Percentiles rank a stretch among this genome's conserved stretches.
These are phyloP conservation scores for Penicillium atrosanguineum DNA, from an alignment of 495 filamentous ascomycete genomes.

Conservation along the genomic window DNA sequence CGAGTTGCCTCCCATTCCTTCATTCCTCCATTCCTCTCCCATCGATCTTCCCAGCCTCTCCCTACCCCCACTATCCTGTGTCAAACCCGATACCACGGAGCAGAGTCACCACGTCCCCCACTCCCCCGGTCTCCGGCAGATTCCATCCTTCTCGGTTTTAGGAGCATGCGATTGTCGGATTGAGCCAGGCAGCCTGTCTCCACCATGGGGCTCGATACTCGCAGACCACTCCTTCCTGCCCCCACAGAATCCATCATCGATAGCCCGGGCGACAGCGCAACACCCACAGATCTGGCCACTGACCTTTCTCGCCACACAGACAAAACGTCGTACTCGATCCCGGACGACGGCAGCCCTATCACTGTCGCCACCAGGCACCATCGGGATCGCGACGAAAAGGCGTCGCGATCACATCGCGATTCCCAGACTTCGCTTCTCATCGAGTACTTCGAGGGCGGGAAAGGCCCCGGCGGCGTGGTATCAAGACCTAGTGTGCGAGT, in stretches of 20 bases:
- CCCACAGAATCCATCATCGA: constrained; percentile 76
- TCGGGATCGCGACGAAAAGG: constrained; percentile 51
- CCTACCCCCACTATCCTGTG: constrained; percentile 20
- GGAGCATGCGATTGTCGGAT: constrained; percentile 37
- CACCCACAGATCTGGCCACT: constrained; percentile 72
- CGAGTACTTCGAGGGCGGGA: constrained; percentile 94
- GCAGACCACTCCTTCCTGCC: constrained; percentile 68
- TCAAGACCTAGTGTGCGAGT: constrained; percentile 90
- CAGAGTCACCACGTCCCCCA: constrained; percentile 8
- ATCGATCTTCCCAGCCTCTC: constrained; percentile 4
- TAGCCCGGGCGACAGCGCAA: constrained; percentile 55
- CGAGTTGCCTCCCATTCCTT: constrained; percentile 9
- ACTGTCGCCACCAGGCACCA: constrained; percentile 73
- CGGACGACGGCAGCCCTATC: constrained; percentile 91
- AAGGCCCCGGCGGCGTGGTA: constrained; percentile 54
- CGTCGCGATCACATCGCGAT: constrained; percentile 50
- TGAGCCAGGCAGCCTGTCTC: constrained; percentile 23
- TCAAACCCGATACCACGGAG: constrained; percentile 13
- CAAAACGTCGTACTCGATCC: constrained; percentile 83
- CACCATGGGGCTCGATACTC: constrained; percentile 71
- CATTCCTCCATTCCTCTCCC: constrained; percentile 1
- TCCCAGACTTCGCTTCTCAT: constrained; percentile 94
- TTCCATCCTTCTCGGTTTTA: constrained; percentile 18
- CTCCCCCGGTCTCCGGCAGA: constrained; percentile 8
- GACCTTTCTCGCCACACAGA: constrained; percentile 76